Evolutionary conservation across 2,329 filamentous ascomycete genomes (phyloP), one percentile per base, ranked within the genome.

Genomic region (Stemphylium beticola): DNA sequence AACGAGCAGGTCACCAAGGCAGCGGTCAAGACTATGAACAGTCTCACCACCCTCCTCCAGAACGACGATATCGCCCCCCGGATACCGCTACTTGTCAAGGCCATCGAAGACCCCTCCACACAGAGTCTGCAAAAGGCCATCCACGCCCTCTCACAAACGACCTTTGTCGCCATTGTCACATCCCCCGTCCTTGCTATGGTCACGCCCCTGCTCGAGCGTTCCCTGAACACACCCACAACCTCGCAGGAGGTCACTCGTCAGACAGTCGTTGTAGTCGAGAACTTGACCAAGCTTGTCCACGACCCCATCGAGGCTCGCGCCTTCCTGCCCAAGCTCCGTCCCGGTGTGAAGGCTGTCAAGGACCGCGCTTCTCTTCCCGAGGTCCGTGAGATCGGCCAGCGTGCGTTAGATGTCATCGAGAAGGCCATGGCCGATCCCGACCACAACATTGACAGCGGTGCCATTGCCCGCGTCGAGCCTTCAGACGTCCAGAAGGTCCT

Each of bases 221-320:
- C 93, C 15, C 85, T 99, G 58, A 97, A 97, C 81, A 93, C 88
- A 57, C 95, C 93, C 8, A 86, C 86, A 14, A 99, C 95, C 4
- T 84, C 91, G 3, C 95, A 99, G 76, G 95, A 99, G 79, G 93
- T 98, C 18, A 83, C 97, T 51, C 89, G 95, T 58, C 93, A 97
- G 79, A 96, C 95, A 2, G 92, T 96, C 26, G 92, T 99, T 49
- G 96, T 99, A 46, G 90, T 95, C 17, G 95, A 99, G 80, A 99
- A 99, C 79, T 82, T 99, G 80, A 99, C 95, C 57, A 98, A 96
- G 81, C 87, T 99, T 29, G 95, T 99, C 24, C 95, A 99, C 77
- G 93, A 91, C 74, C 95, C 95, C 12, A 87, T 96, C 56, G 95
- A 99, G 81, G 95, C 95, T 31, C 86, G 95, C 63, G 91, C 91